Base-by-base conservation (phyloP, 75 land plant species). In the Selaginella tamariscina region DNA sequence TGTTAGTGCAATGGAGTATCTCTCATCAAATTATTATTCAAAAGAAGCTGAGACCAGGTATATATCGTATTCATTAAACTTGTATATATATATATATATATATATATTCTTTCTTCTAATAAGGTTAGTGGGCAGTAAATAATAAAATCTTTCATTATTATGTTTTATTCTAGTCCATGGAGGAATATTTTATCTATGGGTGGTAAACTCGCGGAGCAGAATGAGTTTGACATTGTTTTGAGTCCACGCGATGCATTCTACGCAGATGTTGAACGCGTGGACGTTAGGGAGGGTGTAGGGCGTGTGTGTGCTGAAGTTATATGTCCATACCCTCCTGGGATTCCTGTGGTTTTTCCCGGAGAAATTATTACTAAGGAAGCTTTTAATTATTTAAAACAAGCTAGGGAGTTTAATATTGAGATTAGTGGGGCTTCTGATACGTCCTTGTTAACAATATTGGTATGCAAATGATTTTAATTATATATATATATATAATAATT, bases 251-350 rank as follows among this genome's bases (percentile, higher is more conserved):
- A 88, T 29, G 87, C 97, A n/a, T 88, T 82, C 65, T 92, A 82
- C 81, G 76, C 89, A 23, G 68, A 57, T 11, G 81, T 77, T 55
- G 79, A 76, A 67, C 82, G 60, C 65, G 82, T 84, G 44, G 29
- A 29, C 8, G 67, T 80, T 0, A 68, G 39, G 55, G 73, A 84
- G 32, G 68, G 81, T 30, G 27, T 82, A 59, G 97, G 94, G 0
- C 57, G 78, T 57, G 73, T 86, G 18, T 84, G 87, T 78, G 86
- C 82, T 2, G 97, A 92, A 78, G 74, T 88, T 27, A 69, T 92
- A 13, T 92, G 85, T 67, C 83, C 97, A 30, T 92, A 88, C 49
- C 97, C 97, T 1, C 94, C 97, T 32, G 97, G 94, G 8, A 86
- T 92, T 60, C 97, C 97, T 33, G 78, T 88, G 1, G 65, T 88